Base-by-base conservation (phyloP, 208 protist genomes). In the Acanthamoeba healyi region DNA sequence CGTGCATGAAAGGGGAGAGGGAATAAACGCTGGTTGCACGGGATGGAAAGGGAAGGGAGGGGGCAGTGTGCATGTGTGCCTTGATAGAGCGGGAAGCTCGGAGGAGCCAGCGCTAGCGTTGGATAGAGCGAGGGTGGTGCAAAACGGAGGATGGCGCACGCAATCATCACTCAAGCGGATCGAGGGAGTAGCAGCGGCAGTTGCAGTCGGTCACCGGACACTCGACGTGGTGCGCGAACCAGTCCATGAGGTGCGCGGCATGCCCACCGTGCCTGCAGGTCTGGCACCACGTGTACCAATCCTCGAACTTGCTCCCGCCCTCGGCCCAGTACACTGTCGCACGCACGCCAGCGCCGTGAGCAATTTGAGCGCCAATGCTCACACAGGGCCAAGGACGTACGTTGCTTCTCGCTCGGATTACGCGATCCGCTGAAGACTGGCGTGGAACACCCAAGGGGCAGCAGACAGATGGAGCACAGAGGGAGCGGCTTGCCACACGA, bases 271-370 rank as follows among this genome's bases (percentile, higher is more conserved):
- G 97, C 14, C 96, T 54, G 89, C 97, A 98, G 6, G 93, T 93
- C 79, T 97, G 97, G 82, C 97, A 98, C 97, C 97, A 98, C 15
- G 96, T 96, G 58, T 96, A 97, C 97, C 97, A 98, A 4, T 95
- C 90, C 51, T 95, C 95, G 54, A 97, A 96, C n/a, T 42, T 56
- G 58, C 79, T 74, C 1, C 72, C 56, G 34, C 94, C 95, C 15
- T 67, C 61, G 19, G 86, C 54, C 94, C 94, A 95, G 65, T 90
- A 90, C 38, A 70, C 82, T 90, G 65, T 36, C 61, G 61, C 14
- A 38, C 65, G 32, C 65, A 40, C 17, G 89, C 54, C 0, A 49
- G 22, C 17, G 49, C 34, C 9, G 29, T 42, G 40, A 87, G 32
- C 24, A 6, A 51, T 89, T 87, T 87, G 4, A 42, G 6, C 32